Conservation (phyloP, 495 filamentous ascomycete genomes). For the Cercophora samala region DNA sequence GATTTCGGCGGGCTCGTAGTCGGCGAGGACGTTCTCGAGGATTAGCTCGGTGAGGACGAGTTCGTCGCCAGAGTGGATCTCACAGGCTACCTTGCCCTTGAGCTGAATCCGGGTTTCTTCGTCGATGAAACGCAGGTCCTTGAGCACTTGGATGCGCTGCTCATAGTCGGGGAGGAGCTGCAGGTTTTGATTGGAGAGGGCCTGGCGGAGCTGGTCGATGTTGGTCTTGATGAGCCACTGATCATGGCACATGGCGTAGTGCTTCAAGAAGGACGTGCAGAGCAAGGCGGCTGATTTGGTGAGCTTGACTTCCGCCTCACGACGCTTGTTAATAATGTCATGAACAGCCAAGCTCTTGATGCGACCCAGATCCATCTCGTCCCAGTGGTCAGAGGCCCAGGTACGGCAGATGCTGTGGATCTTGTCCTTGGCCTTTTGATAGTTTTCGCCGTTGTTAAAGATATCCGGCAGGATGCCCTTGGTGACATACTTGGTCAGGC, state of each 20-base stretch:
- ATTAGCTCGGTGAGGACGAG: conserved; percentile 95
- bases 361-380: conserved; percentile 77
- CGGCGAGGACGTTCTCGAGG: conserved; percentile 91
- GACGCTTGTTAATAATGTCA: conserved; percentile 67
- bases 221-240: conserved; percentile 92
- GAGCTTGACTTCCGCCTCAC: conserved; percentile 55
- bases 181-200: conserved; percentile 94
- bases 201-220: conserved; percentile 74
- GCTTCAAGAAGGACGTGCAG: conserved; percentile 77
- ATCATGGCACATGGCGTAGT: conserved; percentile 92
- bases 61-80: conserved; percentile 96
- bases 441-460: conserved; percentile 44
- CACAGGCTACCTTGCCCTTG: conserved; percentile 97
- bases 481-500: conserved; percentile 69
- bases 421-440: conserved; percentile 53
- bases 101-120: conserved; percentile 77
- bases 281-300: conserved; percentile 55
- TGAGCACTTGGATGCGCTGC: conserved; percentile 86
- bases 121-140: conserved; percentile 88
- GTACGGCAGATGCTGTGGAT: conserved; percentile 59
- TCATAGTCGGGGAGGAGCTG: conserved; percentile 97
- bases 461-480: conserved; percentile 57
- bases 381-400: conserved; percentile 73
- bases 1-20: conserved; percentile 95
- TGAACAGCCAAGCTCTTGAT: conserved; percentile 75